These are phyloP conservation scores for Murraya paniculata DNA, from an alignment of 345 rosid genomes.

Conservation along the genomic window DNA sequence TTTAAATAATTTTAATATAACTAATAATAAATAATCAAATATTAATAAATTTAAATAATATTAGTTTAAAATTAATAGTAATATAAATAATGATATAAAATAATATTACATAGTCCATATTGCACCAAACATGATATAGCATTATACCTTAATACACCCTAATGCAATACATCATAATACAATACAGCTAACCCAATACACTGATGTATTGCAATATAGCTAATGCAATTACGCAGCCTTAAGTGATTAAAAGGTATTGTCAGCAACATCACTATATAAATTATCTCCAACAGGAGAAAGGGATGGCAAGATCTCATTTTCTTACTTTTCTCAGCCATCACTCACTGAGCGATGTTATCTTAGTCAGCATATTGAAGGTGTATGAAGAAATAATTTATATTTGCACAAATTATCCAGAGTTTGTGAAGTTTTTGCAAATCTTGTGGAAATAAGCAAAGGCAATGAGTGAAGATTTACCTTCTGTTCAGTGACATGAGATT, in stretches of 20 bases:
- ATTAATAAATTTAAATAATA: too few species aligned
- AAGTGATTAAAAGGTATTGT: background rate
- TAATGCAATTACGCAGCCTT: too few species aligned
- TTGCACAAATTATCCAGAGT: background rate
- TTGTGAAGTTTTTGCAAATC: background rate
- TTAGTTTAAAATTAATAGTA: too few species aligned
- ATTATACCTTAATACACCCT: too few species aligned
- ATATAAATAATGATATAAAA: too few species aligned
- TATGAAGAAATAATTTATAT: background rate
- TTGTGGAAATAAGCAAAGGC: background rate
- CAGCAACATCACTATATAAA: background rate
- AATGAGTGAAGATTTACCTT: conserved; percentile 31
- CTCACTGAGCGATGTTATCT: background rate
- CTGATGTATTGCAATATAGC: too few species aligned
- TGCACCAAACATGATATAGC: too few species aligned
- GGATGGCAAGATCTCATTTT: background rate
- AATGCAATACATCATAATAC: too few species aligned
- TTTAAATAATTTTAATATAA: too few species aligned
- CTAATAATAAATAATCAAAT: too few species aligned
- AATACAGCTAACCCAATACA: too few species aligned
- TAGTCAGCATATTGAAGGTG: background rate
- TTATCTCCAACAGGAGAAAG: background rate
- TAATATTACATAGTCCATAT: too few species aligned
- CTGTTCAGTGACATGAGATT: conserved; percentile 27
- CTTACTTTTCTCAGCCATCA: background rate